Conservation (phyloP, 768 basidiomycete genomes). For the Mycena alexandri region DNA sequence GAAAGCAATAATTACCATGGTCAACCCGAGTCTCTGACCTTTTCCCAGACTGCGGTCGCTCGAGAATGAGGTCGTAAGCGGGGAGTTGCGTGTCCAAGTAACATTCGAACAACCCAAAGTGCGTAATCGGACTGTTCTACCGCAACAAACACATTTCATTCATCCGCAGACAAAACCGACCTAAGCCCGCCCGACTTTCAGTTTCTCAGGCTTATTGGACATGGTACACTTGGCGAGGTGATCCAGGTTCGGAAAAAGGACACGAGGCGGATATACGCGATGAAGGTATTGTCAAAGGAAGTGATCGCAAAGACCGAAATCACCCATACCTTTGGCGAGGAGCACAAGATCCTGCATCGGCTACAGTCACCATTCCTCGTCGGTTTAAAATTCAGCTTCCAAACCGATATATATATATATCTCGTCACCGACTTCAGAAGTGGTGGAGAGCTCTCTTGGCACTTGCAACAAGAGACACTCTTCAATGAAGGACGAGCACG, state of each 20-base stretch:
- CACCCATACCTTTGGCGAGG: constrained; percentile 97
- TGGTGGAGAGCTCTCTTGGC: constrained; percentile 98
- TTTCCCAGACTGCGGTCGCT: constrained; percentile 73
- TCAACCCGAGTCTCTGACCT: constrained; percentile 35
- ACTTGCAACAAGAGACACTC: constrained; percentile 94
- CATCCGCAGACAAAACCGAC: constrained; percentile 81
- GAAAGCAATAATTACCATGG: constrained; percentile 32
- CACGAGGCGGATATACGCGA: constrained; percentile 98
- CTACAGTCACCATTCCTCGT: constrained; percentile 97
- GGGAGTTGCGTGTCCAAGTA: constrained; percentile 94
- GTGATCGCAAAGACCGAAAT: constrained; percentile 99
- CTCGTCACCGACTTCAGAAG: constrained; percentile 99
- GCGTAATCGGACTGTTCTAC: constrained; percentile 45
- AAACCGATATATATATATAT: constrained; percentile 94
- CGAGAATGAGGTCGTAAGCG: constrained; percentile 87
- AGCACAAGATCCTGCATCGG: constrained; percentile 94
- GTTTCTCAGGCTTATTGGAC: constrained; percentile 97
- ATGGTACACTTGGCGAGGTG: constrained; percentile 97
- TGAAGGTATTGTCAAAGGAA: constrained; percentile 99
- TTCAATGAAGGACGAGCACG: constrained; percentile 94
- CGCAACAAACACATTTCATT: constrained; percentile 37
- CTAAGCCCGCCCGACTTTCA: constrained; percentile 96
- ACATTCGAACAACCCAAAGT: constrained; percentile 95
- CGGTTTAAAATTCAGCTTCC: constrained; percentile 98
- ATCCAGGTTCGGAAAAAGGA: constrained; percentile 99